Percentiles rank a stretch among this genome's conserved stretches.
Evolutionary conservation across 768 basidiomycete genomes (phyloP).

Genomic region (Sistotremastrum suecicum): DNA sequence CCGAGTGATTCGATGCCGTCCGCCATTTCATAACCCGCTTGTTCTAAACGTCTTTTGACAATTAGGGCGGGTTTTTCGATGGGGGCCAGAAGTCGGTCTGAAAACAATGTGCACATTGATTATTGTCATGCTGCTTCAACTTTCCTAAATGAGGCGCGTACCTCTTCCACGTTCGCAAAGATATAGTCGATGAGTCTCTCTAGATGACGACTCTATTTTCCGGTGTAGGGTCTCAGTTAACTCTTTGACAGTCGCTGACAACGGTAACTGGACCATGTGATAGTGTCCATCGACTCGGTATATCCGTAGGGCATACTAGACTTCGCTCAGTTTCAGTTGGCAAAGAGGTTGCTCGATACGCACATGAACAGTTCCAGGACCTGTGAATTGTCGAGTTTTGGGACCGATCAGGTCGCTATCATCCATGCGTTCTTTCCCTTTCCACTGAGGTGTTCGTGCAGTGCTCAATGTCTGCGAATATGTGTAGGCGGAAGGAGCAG

Average conservation of each 20-base stretch:
- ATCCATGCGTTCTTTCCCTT: neutral
- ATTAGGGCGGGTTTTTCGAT: conserved; percentile 79
- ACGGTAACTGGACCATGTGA: conserved; percentile 50
- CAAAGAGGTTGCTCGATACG: neutral
- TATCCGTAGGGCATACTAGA: conserved; percentile 52
- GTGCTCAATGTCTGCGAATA: too few species aligned
- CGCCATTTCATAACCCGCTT: conserved; percentile 75
- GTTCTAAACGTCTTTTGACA: conserved; percentile 67
- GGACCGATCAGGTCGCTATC: neutral
- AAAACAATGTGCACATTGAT: neutral
- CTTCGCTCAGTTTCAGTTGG: neutral
- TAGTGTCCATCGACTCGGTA: conserved; percentile 62
- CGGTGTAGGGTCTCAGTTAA: conserved; percentile 47
- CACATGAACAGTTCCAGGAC: neutral
- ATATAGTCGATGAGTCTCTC: conserved; percentile 54
- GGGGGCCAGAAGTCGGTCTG: conserved; percentile 73
- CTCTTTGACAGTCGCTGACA: conserved; percentile 53
- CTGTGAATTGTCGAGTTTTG: neutral
- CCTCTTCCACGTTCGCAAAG: conserved; percentile 66
- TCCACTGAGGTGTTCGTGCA: neutral
- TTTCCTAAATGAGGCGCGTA: conserved; percentile 17
- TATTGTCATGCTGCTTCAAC: neutral
- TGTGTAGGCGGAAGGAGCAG: too few species aligned
- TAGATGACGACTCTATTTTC: conserved; percentile 23
- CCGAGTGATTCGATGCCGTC: conserved; percentile 72